Conservation (phyloP, 2,329 filamentous ascomycete species). For the Colletotrichum horii region DNA sequence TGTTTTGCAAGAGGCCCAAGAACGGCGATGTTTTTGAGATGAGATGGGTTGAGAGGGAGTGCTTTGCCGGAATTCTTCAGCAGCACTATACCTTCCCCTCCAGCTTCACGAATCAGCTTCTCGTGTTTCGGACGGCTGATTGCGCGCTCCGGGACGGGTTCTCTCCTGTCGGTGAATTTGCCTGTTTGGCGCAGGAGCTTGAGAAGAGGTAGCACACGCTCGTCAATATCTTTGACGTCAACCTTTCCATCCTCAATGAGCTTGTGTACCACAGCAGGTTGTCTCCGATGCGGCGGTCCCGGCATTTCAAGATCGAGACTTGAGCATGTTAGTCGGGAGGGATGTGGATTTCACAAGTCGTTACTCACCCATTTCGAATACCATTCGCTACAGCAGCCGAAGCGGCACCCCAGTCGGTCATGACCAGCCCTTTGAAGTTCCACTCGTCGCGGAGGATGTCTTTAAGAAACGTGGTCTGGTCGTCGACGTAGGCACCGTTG, state of each 20-base stretch:
- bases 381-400: background rate
- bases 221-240: background rate
- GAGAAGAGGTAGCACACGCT: background rate
- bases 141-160: conserved; percentile 30
- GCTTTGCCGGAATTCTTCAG: conserved; percentile 72
- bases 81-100: conserved; percentile 73
- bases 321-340: background rate
- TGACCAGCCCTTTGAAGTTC: conserved; percentile 42
- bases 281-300: conserved; percentile 32
- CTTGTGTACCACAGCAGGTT: background rate
- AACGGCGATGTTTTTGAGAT: conserved; percentile 41
- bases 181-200: background rate
- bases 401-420: conserved; percentile 42
- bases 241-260: background rate
- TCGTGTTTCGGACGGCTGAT: conserved; percentile 19
- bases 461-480: conserved; percentile 18
- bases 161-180: background rate
- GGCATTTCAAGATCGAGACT: conserved; percentile 55
- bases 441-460: conserved; percentile 49
- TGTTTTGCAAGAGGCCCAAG: conserved; percentile 44
- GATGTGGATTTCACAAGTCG: background rate
- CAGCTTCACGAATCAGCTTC: conserved; percentile 32
- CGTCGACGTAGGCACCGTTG: conserved; percentile 29
- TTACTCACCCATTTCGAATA: background rate
- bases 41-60: conserved; percentile 58